Evolutionary conservation across 179 eudicot genomes (phyloP), one percentile per base, ranked within the genome.

Genomic region (Vitellaria paradoxa): DNA sequence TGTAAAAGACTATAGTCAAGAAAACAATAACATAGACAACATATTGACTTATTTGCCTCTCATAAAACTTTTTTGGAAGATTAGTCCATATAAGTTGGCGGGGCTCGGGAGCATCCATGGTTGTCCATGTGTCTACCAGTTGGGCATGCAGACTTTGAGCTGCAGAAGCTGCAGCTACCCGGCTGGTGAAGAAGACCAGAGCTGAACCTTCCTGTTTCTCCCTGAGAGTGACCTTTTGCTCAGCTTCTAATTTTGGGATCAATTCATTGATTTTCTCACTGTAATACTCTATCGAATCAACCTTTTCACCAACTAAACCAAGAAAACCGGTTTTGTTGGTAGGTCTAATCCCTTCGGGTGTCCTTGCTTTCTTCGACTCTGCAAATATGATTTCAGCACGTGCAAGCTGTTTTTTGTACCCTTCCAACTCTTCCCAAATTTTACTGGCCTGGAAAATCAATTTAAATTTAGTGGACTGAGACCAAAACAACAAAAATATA

Each of bases 21-120:
- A 88, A 86, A 50, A 92, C 96, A 12, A 91, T 46, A 24, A 86
- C 17, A 80, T 94, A 94, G 24, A 94, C 85, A 37, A 84, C 26
- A 30, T 83, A 85, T 46, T 91, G 79, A 15, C 97, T 85, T 11
- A 86, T 77, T 72, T 83, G 87, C 77, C 98, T 90, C 73, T 76
- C 85, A 47, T 84, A 94, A 68, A 79, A 90, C 8, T 77, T 81
- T 61, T 87, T 84, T 17, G 91, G 84, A 63, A 94, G 92, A 79
- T 94, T 94, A 68, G 79, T 76, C 98, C 98, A 92, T 20, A 94
- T 68, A 6, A 94, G 8, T 77, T 94, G 97, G 21, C 91, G 88
- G 52, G 98, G 87, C 81, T 94, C 93, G 6, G 98, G 98, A 79
- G 96, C 93, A 60, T 87, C 91, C 80, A 83, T 72, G 23, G 87